Evolutionary conservation across 805 yeast species (phyloP).

Genomic region (Teunomyces funiuensis): DNA sequence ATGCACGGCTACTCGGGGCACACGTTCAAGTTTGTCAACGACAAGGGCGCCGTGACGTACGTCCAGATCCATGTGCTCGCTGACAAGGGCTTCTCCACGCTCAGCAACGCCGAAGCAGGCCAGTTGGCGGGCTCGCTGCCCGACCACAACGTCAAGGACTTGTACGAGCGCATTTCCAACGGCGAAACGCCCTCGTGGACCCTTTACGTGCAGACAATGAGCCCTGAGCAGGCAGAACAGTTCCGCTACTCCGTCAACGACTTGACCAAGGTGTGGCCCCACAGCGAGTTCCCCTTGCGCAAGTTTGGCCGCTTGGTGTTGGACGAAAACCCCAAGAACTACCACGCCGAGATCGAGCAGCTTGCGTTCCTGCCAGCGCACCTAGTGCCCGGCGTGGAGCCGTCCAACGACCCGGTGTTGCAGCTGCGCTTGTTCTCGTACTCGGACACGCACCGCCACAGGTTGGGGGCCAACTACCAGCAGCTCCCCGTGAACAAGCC

Average conservation of each 20-base stretch:
- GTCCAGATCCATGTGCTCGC: conserved; percentile 55
- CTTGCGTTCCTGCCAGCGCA: conserved; percentile 84
- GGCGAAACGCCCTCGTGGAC: conserved; percentile 54
- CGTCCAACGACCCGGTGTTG: conserved; percentile 81
- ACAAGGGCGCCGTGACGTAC: conserved; percentile 50
- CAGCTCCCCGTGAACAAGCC: conserved; percentile 81
- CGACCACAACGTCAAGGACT: conserved; percentile 43
- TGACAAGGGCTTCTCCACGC: conserved; percentile 48
- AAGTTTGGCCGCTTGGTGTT: conserved; percentile 77
- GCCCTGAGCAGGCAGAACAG: conserved; percentile 54
- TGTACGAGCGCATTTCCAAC: conserved; percentile 44
- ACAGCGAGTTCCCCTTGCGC: conserved; percentile 79
- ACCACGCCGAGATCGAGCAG: conserved; percentile 85
- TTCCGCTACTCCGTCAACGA: conserved; percentile 50
- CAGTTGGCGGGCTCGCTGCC: conserved; percentile 49
- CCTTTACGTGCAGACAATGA: conserved; percentile 58
- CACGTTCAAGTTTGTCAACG: conserved; percentile 57
- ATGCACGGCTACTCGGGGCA: conserved; percentile 69
- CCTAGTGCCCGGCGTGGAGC: conserved; percentile 80
- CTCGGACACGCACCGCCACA: conserved; percentile 83
- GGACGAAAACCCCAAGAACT: conserved; percentile 83
- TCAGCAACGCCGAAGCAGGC: conserved; percentile 46
- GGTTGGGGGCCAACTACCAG: conserved; percentile 73
- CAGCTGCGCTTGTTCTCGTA: conserved; percentile 81
- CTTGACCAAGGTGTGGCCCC: conserved; percentile 81